These are phyloP conservation scores for Cadophora sp. DNA, from an alignment of 2,329 filamentous ascomycete species.

Conservation along the genomic window DNA sequence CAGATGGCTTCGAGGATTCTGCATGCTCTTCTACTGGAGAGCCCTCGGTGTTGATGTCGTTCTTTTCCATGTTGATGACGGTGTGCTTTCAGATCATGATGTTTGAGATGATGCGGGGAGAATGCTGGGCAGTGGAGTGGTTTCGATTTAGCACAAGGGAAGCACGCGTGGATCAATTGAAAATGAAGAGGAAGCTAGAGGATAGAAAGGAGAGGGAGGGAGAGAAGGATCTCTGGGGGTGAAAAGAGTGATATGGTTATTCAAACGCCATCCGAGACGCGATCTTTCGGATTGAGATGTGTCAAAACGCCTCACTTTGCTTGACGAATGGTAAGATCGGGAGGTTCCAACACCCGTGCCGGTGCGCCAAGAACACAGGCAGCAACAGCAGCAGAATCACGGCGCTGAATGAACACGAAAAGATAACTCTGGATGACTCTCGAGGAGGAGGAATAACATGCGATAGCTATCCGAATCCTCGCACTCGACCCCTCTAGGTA, in stretches of 20 bases:
- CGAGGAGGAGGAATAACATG: background rate
- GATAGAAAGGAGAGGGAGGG: background rate
- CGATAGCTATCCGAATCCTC: too few species aligned
- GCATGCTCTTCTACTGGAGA: background rate
- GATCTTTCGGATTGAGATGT: conserved; percentile 7
- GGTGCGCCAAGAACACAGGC: conserved; percentile 11
- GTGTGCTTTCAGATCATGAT: conserved; percentile 1
- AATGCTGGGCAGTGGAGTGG: background rate
- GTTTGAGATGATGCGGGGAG: background rate
- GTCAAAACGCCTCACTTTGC: conserved; percentile 5
- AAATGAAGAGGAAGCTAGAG: background rate
- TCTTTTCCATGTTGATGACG: conserved; percentile 24
- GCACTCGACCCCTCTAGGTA: too few species aligned
- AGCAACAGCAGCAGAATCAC: background rate
- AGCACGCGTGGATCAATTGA: background rate
- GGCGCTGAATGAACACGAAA: conserved; percentile 2
- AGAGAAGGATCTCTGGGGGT: background rate
- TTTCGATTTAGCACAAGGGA: background rate
- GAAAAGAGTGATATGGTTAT: background rate
- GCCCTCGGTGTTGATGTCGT: conserved; percentile 2
- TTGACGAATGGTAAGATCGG: conserved; percentile 15
- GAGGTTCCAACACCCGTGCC: background rate
- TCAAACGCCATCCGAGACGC: background rate
- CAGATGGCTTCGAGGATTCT: conserved; percentile 12
- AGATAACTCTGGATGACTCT: background rate